Percentiles rank a stretch among this genome's conserved stretches.
phyloP scores from a whole-genome alignment of 129 eudicot species.

The Pulicaria dysenterica region DNA sequence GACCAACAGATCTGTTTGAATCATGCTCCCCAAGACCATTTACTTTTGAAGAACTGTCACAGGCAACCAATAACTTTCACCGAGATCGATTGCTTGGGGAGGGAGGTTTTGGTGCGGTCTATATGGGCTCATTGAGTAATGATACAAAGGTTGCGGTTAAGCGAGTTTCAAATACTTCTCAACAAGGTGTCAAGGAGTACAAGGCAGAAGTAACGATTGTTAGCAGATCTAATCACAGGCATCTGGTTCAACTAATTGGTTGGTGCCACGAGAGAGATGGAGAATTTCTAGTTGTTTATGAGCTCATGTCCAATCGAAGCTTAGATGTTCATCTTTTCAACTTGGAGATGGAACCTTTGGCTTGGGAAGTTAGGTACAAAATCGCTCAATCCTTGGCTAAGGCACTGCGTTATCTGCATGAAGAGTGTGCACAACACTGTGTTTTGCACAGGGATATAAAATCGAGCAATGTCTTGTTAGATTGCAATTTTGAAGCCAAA shows the following conservation, averaged over 20 bases:
- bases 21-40: background rate
- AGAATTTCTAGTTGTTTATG: constrained; percentile 32
- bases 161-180: constrained; percentile 25
- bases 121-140: background rate
- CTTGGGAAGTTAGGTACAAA: constrained; percentile 32
- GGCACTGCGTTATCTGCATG: constrained; percentile 46
- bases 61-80: background rate
- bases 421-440: constrained; percentile 47
- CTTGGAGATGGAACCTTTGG: background rate
- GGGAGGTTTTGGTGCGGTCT: too few relatives aligned
- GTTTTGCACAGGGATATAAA: constrained; percentile 45
- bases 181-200: constrained; percentile 37
- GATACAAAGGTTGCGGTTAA: constrained; percentile 25
- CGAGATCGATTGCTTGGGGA: background rate
- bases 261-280: constrained; percentile 31
- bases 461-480: constrained; percentile 49
- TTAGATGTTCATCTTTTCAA: constrained; percentile 32
- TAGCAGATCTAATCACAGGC: constrained; percentile 28
- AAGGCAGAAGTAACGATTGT: constrained; percentile 33
- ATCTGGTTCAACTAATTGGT: constrained; percentile 36
- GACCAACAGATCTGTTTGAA: background rate
- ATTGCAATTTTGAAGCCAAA: constrained; percentile 45
- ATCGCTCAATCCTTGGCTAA: constrained; percentile 43
- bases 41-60: background rate
- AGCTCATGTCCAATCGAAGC: constrained; percentile 30